Evolutionary conservation across 1,284 basidiomycete species (phyloP).

Genomic region (Laetiporus sulphureus): DNA sequence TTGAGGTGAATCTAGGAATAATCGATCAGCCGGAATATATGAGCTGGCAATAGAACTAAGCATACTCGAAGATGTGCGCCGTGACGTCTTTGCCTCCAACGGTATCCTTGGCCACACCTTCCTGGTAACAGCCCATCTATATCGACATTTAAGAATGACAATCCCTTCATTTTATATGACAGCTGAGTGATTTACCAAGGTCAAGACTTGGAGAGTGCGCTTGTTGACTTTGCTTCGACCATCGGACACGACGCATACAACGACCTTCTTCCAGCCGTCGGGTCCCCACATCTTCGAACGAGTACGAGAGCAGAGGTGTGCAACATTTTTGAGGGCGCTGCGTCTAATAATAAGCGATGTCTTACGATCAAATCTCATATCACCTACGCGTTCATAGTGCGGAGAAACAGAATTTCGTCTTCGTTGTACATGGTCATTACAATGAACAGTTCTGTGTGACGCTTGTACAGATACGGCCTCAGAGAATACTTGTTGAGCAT

Average conservation of each 20-base stretch:
- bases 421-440: slow-evolving; percentile 98
- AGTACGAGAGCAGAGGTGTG: slow-evolving; percentile 75
- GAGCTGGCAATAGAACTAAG: slow-evolving; percentile 3
- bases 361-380: not conserved
- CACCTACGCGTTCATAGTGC: slow-evolving; percentile 82
- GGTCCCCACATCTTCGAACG: slow-evolving; percentile 91
- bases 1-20: slow-evolving; percentile 63
- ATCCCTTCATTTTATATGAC: not conserved
- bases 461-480: slow-evolving; percentile 77
- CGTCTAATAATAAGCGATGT: slow-evolving; percentile 3
- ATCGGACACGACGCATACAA: slow-evolving; percentile 90
- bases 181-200: slow-evolving; percentile 57
- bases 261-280: slow-evolving; percentile 93
- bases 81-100: slow-evolving; percentile 90
- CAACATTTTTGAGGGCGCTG: slow-evolving; percentile 86
- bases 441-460: slow-evolving; percentile 90
- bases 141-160: slow-evolving; percentile 1
- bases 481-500: slow-evolving; percentile 74
- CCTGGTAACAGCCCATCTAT: slow-evolving; percentile 94
- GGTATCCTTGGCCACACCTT: slow-evolving; percentile 91
- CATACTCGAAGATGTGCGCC: slow-evolving; percentile 89
- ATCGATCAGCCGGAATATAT: slow-evolving; percentile 1
- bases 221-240: slow-evolving; percentile 90
- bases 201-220: slow-evolving; percentile 77
- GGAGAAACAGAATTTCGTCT: slow-evolving; percentile 79